Conservation (phyloP, 139 green algal genomes). For the Asterochloris erici region DNA sequence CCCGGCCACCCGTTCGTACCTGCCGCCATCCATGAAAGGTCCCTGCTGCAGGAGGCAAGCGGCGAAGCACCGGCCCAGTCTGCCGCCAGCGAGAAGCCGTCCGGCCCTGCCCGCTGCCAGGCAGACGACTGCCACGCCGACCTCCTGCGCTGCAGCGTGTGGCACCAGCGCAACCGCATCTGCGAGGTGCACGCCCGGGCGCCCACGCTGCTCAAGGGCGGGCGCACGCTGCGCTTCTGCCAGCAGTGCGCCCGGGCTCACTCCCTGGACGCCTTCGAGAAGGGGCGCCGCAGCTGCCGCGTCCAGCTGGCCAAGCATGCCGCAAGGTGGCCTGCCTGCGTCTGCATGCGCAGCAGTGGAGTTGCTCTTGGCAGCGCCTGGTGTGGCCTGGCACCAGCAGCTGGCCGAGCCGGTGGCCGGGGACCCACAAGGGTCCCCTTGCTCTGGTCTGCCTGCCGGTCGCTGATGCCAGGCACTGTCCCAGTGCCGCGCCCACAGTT, state of each 20-base stretch:
- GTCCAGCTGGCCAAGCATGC: slow-evolving; percentile 60
- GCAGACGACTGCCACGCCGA: slow-evolving; percentile 56
- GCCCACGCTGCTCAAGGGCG: slow-evolving; percentile 14
- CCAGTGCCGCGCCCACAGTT: no score
- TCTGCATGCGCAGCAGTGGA: no score
- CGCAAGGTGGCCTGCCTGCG: slow-evolving; percentile 12
- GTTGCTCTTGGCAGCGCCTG: no score
- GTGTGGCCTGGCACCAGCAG: no score
- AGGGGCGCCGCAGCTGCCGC: slow-evolving; percentile 64
- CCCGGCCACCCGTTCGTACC: background rate
- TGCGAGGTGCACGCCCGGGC: slow-evolving; percentile 64
- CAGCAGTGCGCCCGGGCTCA: slow-evolving; percentile 84
- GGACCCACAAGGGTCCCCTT: no score
- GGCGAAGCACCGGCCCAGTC: no score
- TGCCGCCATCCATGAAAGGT: background rate
- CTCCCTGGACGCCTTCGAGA: slow-evolving; percentile 74
- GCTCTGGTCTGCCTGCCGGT: no score
- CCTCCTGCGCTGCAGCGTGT: slow-evolving; percentile 57
- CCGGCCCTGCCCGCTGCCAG: slow-evolving; percentile 24
- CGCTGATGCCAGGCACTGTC: no score
- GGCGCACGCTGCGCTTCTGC: slow-evolving; percentile 66
- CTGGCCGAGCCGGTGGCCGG: no score
- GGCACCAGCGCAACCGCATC: slow-evolving; percentile 71
- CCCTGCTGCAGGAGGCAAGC: no score
- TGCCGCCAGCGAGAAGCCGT: no score